Evolutionary conservation across 768 basidiomycete species (phyloP).

Genomic region (Tricholoma furcatifolium): DNA sequence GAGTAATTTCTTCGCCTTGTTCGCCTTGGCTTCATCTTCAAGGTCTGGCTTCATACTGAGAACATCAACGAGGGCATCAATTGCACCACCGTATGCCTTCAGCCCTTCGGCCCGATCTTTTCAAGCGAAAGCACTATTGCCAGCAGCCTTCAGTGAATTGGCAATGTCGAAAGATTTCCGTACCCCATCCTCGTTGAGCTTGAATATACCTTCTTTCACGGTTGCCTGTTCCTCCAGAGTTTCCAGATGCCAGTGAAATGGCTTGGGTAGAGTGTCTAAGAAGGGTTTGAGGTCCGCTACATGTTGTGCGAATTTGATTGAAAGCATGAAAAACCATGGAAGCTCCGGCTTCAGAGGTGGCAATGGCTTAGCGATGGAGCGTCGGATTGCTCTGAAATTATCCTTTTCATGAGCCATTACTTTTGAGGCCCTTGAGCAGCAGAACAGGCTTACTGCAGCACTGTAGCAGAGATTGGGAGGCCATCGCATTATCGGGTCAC

Average conservation of each 20-base stretch:
- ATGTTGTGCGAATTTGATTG: slow-evolving; percentile 28
- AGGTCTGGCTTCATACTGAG: slow-evolving; percentile 24
- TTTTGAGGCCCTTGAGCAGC: not conserved
- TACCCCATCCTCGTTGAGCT: slow-evolving; percentile 25
- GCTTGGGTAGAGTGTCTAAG: slow-evolving; percentile 35
- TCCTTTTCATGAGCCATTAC: not conserved
- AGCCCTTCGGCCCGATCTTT: slow-evolving; percentile 27
- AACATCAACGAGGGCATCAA: slow-evolving; percentile 23
- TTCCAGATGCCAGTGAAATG: slow-evolving; percentile 34
- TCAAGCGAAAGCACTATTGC: slow-evolving; percentile 22
- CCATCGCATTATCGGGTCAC: slow-evolving; percentile 20
- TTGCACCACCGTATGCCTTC: slow-evolving; percentile 29
- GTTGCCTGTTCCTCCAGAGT: slow-evolving; percentile 29
- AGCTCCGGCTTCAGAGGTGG: slow-evolving; percentile 27
- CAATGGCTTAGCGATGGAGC: slow-evolving; percentile 29
- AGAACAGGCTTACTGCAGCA: slow-evolving; percentile 26
- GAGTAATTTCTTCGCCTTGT: slow-evolving; percentile 22
- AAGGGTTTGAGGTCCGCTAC: slow-evolving; percentile 28
- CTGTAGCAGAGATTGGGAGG: slow-evolving; percentile 26
- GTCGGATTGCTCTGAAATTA: slow-evolving; percentile 22
- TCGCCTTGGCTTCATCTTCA: slow-evolving; percentile 23
- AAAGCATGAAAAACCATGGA: slow-evolving; percentile 27
- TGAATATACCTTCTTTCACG: slow-evolving; percentile 26
- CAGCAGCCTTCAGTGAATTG: slow-evolving; percentile 23
- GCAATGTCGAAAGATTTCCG: slow-evolving; percentile 20